A percentile compares a stretch with the other conserved stretches of the same genome.
Evolutionary conservation across 371 early-diverging fungal species (phyloP).

Genomic region (Entomophthora muscae): DNA sequence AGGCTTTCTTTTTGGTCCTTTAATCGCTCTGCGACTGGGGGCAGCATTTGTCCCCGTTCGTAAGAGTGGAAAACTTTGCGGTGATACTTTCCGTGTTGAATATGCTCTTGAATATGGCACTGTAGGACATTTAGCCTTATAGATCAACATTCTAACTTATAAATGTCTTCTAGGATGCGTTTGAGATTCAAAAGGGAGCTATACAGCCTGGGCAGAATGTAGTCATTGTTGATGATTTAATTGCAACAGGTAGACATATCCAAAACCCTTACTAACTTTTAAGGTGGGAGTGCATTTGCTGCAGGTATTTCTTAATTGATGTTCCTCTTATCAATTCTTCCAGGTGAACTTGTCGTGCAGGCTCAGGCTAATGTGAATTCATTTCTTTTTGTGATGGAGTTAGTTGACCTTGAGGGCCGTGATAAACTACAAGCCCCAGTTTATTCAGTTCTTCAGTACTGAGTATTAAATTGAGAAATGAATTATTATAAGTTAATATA

Average conservation of each 20-base stretch:
- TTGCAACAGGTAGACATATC: constrained; percentile 81
- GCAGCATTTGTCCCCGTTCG: constrained; percentile 89
- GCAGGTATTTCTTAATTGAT: constrained; percentile 11
- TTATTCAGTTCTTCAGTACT: constrained; percentile 71
- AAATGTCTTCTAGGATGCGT: constrained; percentile 40
- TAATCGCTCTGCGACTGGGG: constrained; percentile 70
- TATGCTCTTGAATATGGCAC: constrained; percentile 93
- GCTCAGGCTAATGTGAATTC: constrained; percentile 57
- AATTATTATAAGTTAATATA: too few species aligned
- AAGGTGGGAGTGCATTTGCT: constrained; percentile 17
- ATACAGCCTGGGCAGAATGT: constrained; percentile 71
- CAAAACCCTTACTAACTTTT: not conserved
- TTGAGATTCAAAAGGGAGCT: constrained; percentile 76
- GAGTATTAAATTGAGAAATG: constrained; percentile 13
- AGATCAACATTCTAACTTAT: not conserved
- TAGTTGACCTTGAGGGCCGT: constrained; percentile 65
- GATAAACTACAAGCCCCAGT: constrained; percentile 60
- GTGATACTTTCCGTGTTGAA: constrained; percentile 37
- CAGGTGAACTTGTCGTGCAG: constrained; percentile 48
- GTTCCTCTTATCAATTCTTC: not conserved
- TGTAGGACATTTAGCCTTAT: constrained; percentile 21
- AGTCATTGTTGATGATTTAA: constrained; percentile 85
- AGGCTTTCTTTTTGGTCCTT: constrained; percentile 81
- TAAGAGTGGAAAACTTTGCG: constrained; percentile 93
- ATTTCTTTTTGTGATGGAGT: constrained; percentile 82